Evolutionary conservation across 1,284 basidiomycete genomes (phyloP), one percentile per base, ranked within the genome.

Genomic region (Fomes fomentarius): DNA sequence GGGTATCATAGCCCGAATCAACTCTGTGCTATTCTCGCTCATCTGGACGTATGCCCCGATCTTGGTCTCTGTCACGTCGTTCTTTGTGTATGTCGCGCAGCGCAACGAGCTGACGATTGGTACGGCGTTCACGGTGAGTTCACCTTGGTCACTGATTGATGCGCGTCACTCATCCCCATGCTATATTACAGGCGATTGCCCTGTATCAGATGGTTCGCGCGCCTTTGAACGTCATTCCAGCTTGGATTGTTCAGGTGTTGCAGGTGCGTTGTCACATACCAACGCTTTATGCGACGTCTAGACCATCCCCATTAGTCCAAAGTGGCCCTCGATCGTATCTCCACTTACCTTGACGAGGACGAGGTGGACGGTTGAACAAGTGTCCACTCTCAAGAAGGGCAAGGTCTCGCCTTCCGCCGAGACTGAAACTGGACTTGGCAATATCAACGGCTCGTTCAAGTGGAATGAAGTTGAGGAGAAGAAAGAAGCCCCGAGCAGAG

Each of bases 321-420:
- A 19, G 90, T 96, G 2, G 84, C 91, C 0, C 69, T 96, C 22
- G 81, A 91, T 46, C 89, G 94, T 45, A 91, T 96, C 52, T 79
- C 90, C 25, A 84, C 82, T 0, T 96, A 89, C 70, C 79, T 96
- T 10, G 78, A 80, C 6, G 93, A 96, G 69, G 91, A 92, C 40
- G 94, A 96, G 47, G 72, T 75, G n/a, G 66, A 71, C 52, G 71
- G 66, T 22, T n/a, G n/a, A n/a, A n/a, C 73, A 74, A 45, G 73
- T 75, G 0, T 75, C 74, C 5, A 67, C 65, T 1, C 63, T 75
- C 38, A 74, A 74, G 63, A 62, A 63, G 48, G 66, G 71, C 12
- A 56, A 49, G 25, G 63, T 68, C 4, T 61, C 61, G 11, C 52
- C 59, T 0, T 47, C 69, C 0, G 65, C 68, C 14, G 66, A 69